These are phyloP conservation scores for Rhizopogon vulgaris DNA, from an alignment of 768 basidiomycete genomes.

Conservation along the genomic window DNA sequence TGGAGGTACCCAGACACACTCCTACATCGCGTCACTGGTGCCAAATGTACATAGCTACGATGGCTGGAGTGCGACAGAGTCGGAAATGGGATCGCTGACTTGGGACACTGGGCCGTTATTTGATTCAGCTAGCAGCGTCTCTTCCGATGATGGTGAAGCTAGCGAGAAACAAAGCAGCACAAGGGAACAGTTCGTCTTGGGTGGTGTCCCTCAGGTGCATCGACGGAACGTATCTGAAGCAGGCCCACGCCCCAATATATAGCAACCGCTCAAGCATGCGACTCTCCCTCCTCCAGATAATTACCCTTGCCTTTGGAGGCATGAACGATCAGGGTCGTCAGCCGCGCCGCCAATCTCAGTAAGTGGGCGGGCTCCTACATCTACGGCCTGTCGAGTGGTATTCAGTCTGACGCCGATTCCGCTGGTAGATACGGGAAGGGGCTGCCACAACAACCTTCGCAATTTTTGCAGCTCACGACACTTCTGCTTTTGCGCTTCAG, in stretches of 20 bases:
- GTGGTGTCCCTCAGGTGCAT: constrained; percentile 41
- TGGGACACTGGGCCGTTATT: constrained; percentile 55
- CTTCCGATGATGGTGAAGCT: constrained; percentile 38
- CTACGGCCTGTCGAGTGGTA: constrained; percentile 16
- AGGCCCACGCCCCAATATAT: constrained; percentile 29
- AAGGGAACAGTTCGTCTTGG: constrained; percentile 39
- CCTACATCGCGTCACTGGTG: constrained; percentile 22
- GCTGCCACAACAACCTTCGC: too few species aligned
- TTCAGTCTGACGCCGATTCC: constrained; percentile 8
- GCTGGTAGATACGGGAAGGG: background rate
- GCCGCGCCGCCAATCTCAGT: constrained; percentile 14
- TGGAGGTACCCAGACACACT: constrained; percentile 19
- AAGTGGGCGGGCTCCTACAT: constrained; percentile 24
- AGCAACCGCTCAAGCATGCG: constrained; percentile 28
- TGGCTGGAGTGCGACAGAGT: constrained; percentile 39
- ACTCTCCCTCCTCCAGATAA: constrained; percentile 12
- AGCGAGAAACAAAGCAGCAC: constrained; percentile 12
- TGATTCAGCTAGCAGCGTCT: constrained; percentile 41
- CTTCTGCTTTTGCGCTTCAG: too few species aligned
- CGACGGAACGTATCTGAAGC: constrained; percentile 30
- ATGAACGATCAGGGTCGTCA: constrained; percentile 21
- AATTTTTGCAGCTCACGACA: too few species aligned
- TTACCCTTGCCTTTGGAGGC: constrained; percentile 9
- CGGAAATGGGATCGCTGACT: constrained; percentile 53
- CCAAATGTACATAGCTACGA: constrained; percentile 39